Base-by-base conservation (phyloP, 306 rosid species). In the Prunus armeniaca region DNA sequence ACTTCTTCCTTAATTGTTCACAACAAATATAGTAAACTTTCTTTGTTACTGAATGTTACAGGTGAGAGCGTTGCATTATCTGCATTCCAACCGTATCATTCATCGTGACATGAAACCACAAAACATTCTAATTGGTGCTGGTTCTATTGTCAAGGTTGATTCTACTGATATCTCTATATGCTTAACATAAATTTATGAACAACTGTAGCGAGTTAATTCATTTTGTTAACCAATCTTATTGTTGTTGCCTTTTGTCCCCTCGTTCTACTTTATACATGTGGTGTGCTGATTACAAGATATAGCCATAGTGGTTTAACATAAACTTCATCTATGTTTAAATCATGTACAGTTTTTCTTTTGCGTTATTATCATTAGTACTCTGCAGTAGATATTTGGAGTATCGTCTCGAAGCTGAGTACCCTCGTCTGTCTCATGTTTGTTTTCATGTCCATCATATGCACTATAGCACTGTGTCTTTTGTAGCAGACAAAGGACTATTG, bases 101-200 rank as follows among this genome's bases (percentile, higher is more conserved):
- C 99, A 95, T 75, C 97, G 97, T 11, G 97, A 95, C 76, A 95
- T 95, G 99, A 95, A 95, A 85, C 98, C 98, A n/a, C 98, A 95
- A 67, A 95, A 95, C 81, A 92, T 95, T 79, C 98, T 95, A 61
- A 95, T 95, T 83, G 97, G 98, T 71, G 88, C 98, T 77, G 97
- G 97, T 65, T 95, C 97, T 68, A 82, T 95, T 76, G 94, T 95
- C 78, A 95, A 95, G 98, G 98, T 95, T 82, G 77, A 52, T 55
- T 61, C 47, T 78, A 68, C 13, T 58, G 70, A 30, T 11, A 47
- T 8, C 14, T 25, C 15, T 65, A 10, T 28, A 19, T 18, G 69
- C 38, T 64, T 9, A 62, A 28, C 43, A 27, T 28, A 28, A 60
- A 30, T 8, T 7, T 18, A 18, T 34, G 69, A 17, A 34, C 67